These are phyloP conservation scores for Lentinula edodes DNA, from an alignment of 768 basidiomycete genomes.

Conservation along the genomic window DNA sequence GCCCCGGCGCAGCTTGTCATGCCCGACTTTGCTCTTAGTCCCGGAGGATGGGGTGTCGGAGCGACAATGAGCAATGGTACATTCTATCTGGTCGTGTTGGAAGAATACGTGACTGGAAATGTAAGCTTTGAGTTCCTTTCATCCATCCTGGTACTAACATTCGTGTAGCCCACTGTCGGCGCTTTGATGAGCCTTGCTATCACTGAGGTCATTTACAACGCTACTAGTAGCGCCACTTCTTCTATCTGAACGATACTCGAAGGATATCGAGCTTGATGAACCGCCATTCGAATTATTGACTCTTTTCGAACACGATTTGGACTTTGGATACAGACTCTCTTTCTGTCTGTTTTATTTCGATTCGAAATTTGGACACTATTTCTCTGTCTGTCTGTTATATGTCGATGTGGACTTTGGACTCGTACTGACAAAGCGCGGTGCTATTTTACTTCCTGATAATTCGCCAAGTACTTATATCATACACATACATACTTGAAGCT, in stretches of 20 bases:
- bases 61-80: constrained; percentile 22
- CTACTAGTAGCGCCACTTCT: constrained; percentile 14
- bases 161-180: constrained; percentile 19
- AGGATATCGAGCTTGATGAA: constrained; percentile 17
- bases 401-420: no score
- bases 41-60: constrained; percentile 34
- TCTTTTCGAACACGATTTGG: constrained; percentile 17
- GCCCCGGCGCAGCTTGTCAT: constrained; percentile 33
- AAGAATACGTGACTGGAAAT: constrained; percentile 34
- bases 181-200: constrained; percentile 17
- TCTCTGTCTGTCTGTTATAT: no score
- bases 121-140: constrained; percentile 14
- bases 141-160: not conserved
- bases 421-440: no score
- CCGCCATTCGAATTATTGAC: constrained; percentile 23
- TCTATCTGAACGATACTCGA: constrained; percentile 21
- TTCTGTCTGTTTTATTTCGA: no score
- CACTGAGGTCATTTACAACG: constrained; percentile 15
- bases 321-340: not conserved
- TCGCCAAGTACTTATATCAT: no score
- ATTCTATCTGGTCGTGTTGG: constrained; percentile 32
- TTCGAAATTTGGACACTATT: no score
- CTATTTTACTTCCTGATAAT: no score
- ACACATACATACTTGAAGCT: no score
- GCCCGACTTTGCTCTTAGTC: constrained; percentile 38